These are phyloP conservation scores for Malassezia obtusa DNA, from an alignment of 1,284 basidiomycete species.

Conservation along the genomic window DNA sequence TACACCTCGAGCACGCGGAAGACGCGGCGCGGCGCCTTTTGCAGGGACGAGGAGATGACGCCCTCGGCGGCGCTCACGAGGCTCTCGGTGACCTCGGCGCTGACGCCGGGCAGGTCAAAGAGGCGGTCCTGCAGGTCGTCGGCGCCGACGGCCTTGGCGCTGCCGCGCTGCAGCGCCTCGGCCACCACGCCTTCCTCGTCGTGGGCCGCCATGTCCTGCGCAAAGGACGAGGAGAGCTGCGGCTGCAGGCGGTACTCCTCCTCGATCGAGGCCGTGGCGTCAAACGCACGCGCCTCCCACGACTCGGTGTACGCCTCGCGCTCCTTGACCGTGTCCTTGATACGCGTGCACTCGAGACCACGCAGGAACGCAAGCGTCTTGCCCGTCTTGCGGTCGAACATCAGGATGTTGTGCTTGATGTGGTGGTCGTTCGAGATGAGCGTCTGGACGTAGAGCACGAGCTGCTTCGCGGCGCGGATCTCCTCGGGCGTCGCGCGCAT, in stretches of 20 bases:
- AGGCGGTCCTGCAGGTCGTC: slow-evolving; percentile 12
- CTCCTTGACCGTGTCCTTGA: slow-evolving; percentile 15
- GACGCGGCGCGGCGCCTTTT: slow-evolving; percentile 9
- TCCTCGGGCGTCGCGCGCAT: slow-evolving; percentile 16
- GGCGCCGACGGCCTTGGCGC: neutral
- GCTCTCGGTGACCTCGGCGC: slow-evolving; percentile 5
- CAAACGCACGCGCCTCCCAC: slow-evolving; percentile 17
- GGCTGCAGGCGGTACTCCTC: slow-evolving; percentile 6
- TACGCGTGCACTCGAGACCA: slow-evolving; percentile 20
- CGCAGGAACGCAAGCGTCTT: slow-evolving; percentile 18
- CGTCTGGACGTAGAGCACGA: slow-evolving; percentile 11
- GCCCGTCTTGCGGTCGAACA: slow-evolving; percentile 19
- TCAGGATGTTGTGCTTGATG: slow-evolving; percentile 20
- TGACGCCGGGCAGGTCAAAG: slow-evolving; percentile 11
- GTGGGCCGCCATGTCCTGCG: neutral
- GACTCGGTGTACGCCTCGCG: slow-evolving; percentile 15
- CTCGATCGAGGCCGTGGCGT: neutral
- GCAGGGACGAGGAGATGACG: slow-evolving; percentile 9
- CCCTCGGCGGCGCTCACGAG: slow-evolving; percentile 1
- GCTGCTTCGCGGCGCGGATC: slow-evolving; percentile 10
- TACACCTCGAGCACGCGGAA: slow-evolving; percentile 18
- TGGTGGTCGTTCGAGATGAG: slow-evolving; percentile 11
- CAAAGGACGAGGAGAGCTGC: slow-evolving; percentile 1
- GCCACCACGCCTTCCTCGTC: slow-evolving; percentile 6
- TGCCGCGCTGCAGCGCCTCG: slow-evolving; percentile 5